Evolutionary conservation across 805 yeast genomes (phyloP).

Genomic region (Tetrapisispora phaffii): DNA sequence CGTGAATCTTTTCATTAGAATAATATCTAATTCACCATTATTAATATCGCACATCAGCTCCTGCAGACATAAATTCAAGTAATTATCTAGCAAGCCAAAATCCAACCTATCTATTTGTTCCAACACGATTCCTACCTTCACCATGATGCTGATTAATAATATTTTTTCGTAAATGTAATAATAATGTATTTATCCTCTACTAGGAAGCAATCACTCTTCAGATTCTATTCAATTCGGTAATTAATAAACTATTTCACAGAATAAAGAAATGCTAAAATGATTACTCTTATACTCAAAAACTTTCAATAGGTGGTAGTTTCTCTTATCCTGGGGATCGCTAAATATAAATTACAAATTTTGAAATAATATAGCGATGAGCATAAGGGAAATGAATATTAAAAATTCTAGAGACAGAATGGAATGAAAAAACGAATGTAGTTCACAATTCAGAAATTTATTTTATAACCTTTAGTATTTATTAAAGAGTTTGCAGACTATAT

Average conservation of each 20-base stretch:
- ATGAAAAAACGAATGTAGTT: not conserved
- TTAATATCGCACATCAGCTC: not conserved
- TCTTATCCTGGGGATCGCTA: too few species aligned
- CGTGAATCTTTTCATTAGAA: slow-evolving; percentile 13
- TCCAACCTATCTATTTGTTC: slow-evolving; percentile 7
- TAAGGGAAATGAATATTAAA: not conserved
- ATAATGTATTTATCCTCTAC: not conserved
- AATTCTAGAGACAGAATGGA: not conserved
- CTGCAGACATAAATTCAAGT: slow-evolving; percentile 5
- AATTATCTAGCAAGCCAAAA: slow-evolving; percentile 1
- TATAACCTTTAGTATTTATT: too few species aligned
- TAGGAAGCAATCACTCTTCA: too few species aligned
- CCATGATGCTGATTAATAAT: slow-evolving; percentile 10
- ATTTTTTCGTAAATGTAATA: not conserved
- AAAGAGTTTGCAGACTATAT: too few species aligned
- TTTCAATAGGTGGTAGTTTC: not conserved
- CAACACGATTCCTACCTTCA: slow-evolving; percentile 7
- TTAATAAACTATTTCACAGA: too few species aligned
- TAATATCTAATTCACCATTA: slow-evolving; percentile 12
- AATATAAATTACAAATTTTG: not conserved
- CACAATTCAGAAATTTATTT: not conserved
- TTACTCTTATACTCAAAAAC: too few species aligned
- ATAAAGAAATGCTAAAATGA: too few species aligned
- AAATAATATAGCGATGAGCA: not conserved
- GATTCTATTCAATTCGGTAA: too few species aligned